phyloP scores from a whole-genome alignment of 1,139 yeast species.

The Yarrowia galli region DNA sequence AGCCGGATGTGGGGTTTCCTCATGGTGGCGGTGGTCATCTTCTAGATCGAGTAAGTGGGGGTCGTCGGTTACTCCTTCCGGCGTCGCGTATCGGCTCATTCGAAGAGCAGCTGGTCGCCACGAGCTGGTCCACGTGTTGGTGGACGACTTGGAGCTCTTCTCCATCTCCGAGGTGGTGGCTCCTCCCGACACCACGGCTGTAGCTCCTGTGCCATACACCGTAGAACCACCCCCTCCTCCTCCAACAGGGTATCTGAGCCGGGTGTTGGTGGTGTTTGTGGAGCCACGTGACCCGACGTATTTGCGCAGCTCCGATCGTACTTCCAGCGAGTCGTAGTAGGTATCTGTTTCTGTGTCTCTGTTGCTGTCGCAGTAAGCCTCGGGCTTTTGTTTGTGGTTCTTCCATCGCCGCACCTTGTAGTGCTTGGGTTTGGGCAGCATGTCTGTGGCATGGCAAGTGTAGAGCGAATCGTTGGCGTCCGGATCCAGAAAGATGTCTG shows the following conservation, averaged over 20 bases:
- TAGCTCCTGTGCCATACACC: not conserved
- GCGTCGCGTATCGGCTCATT: not conserved
- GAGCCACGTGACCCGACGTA: constrained; percentile 18
- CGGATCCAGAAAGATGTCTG: constrained; percentile 36
- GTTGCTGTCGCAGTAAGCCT: too few relatives aligned
- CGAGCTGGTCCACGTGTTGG: constrained; percentile 2
- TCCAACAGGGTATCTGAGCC: constrained; percentile 5
- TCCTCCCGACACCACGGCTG: not conserved
- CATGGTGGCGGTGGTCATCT: not conserved
- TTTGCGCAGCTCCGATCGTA: constrained; percentile 2
- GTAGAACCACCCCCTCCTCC: not conserved
- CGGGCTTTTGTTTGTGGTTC: constrained; percentile 1
- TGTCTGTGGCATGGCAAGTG: constrained; percentile 20
- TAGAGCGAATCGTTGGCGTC: constrained; percentile 32
- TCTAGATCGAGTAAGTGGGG: not conserved
- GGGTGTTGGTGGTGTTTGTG: constrained; percentile 22
- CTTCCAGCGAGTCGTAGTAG: constrained; percentile 21
- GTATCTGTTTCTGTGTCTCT: constrained; percentile 15
- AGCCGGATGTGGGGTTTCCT: not conserved
- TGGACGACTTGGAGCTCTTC: constrained; percentile 1
- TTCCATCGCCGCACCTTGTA: constrained; percentile 31
- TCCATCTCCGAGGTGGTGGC: not conserved
- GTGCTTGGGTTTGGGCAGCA: constrained; percentile 30
- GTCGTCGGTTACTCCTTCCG: not conserved
- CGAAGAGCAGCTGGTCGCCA: constrained; percentile 6